Evolutionary conservation across 2,329 filamentous ascomycete genomes (phyloP), one percentile per base, ranked within the genome.

Genomic region (Drechslera avenae): DNA sequence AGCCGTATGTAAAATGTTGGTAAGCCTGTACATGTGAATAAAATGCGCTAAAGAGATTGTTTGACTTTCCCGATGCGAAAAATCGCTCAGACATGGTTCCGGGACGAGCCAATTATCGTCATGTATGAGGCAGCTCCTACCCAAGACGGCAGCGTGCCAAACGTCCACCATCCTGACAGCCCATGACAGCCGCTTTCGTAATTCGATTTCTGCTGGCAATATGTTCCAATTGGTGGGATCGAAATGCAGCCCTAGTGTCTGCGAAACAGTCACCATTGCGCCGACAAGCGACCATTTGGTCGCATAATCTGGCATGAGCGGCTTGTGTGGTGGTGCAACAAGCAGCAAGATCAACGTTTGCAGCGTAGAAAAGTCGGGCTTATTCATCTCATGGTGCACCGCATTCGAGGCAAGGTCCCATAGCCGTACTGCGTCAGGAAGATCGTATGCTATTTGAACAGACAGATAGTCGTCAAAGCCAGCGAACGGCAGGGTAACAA

Each of bases 241-340:
- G 13, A 41, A 41, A 13, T 41, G 16, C 28, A 41, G 33, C 16
- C 39, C 39, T 17, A 41, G 28, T 23, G 39, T 41, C 28, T 41
- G 39, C 21, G 39, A 33, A 13, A 41, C 16, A 14, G 28, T 19
- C 28, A 41, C 39, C 39, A 33, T 41, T 13, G 28, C 16, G 28
- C 39, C 39, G 4, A 41, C 39, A 32, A 41, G 39, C n/a, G 39
- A 41, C 39, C 39, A 41, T n/a, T 41, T 41, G 19, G 39, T 41
- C 10, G 39, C 26, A 41, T 41, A 41, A 32, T 41, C 39, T 21
- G 39, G 39, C 39, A 41, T 41, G 12, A 41, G 39, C 4, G 28
- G 39, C 28, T 41, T 41, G n/a, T 32, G 28, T 8, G 39, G 28
- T 21, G 39, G 28, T 31, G 39, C 31, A 21, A 41, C 28, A 4